A percentile compares a stretch with the other conserved stretches of the same genome.
phyloP scores from a whole-genome alignment of 1,284 basidiomycete genomes.

The Hemileia vastatrix region DNA sequence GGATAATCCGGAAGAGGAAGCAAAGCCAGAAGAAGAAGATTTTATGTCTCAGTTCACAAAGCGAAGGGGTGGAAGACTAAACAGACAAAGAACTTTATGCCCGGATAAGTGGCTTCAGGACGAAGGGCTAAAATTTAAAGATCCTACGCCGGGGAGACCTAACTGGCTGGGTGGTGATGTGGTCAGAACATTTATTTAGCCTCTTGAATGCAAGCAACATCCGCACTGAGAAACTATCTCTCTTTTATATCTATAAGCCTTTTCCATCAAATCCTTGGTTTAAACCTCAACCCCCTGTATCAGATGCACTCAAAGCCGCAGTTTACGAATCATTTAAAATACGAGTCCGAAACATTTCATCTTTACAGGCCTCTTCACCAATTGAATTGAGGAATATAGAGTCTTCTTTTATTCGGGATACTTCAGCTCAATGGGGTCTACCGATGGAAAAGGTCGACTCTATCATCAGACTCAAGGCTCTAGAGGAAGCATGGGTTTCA shows the following conservation, averaged over 20 bases:
- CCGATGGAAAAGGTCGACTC: conserved; percentile 67
- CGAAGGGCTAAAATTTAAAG: conserved; percentile 27
- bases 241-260: conserved; percentile 47
- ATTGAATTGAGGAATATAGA: conserved; percentile 14
- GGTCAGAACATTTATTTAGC: conserved; percentile 24
- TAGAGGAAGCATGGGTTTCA: conserved; percentile 55
- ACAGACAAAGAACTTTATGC: conserved; percentile 14
- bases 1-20: too few relatives aligned
- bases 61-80: conserved; percentile 17
- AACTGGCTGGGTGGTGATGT: conserved; percentile 34
- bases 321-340: conserved; percentile 47
- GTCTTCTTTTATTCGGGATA: conserved; percentile 49
- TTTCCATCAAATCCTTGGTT: conserved; percentile 73
- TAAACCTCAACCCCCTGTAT: conserved; percentile 62
- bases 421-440: conserved; percentile 56
- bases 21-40: conserved; percentile 22
- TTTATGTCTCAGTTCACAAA: conserved; percentile 14
- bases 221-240: not conserved
- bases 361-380: not conserved
- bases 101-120: conserved; percentile 12
- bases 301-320: conserved; percentile 51
- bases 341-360: conserved; percentile 2
- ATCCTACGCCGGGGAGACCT: conserved; percentile 26
- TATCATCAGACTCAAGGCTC: conserved; percentile 64
- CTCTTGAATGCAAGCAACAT: not conserved